Evolutionary conservation across 192 early-diverging fungal genomes (phyloP).

Genomic region (Podila clonocystis): DNA sequence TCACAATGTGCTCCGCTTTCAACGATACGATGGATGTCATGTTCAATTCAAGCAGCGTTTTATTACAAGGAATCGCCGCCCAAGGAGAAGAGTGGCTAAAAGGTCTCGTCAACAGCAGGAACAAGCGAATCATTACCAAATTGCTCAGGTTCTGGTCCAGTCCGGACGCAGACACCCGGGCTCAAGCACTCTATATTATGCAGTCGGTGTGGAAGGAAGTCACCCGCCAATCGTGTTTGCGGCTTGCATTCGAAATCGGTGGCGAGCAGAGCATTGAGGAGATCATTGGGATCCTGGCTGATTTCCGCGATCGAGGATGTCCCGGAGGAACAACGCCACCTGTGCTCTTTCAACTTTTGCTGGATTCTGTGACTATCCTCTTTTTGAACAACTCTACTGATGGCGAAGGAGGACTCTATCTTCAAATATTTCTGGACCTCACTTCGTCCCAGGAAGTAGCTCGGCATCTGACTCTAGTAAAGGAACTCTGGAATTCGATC

Average conservation of each 20-base stretch:
- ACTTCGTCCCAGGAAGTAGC: slow-evolving; percentile 35
- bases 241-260: slow-evolving; percentile 25
- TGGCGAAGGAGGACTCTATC: slow-evolving; percentile 47
- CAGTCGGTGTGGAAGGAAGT: slow-evolving; percentile 27
- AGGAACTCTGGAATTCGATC: slow-evolving; percentile 41
- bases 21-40: slow-evolving; percentile 27
- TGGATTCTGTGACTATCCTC: slow-evolving; percentile 40
- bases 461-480: slow-evolving; percentile 29
- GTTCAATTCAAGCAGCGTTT: slow-evolving; percentile 9
- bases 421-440: slow-evolving; percentile 39
- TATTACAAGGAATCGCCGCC: slow-evolving; percentile 9
- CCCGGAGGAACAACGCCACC: slow-evolving; percentile 42
- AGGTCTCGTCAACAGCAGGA: neutral
- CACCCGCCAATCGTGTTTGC: slow-evolving; percentile 20
- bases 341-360: slow-evolving; percentile 20
- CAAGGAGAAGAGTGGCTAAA: slow-evolving; percentile 23
- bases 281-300: slow-evolving; percentile 24
- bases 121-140: slow-evolving; percentile 25
- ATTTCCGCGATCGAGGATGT: slow-evolving; percentile 24
- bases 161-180: slow-evolving; percentile 25
- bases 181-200: slow-evolving; percentile 34
- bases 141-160: slow-evolving; percentile 37
- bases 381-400: slow-evolving; percentile 38
- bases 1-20: slow-evolving; percentile 20
- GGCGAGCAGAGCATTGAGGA: slow-evolving; percentile 37